These are phyloP conservation scores for Pyropia haitanensis DNA, from an alignment of 23 red algal genomes.

Conservation along the genomic window DNA sequence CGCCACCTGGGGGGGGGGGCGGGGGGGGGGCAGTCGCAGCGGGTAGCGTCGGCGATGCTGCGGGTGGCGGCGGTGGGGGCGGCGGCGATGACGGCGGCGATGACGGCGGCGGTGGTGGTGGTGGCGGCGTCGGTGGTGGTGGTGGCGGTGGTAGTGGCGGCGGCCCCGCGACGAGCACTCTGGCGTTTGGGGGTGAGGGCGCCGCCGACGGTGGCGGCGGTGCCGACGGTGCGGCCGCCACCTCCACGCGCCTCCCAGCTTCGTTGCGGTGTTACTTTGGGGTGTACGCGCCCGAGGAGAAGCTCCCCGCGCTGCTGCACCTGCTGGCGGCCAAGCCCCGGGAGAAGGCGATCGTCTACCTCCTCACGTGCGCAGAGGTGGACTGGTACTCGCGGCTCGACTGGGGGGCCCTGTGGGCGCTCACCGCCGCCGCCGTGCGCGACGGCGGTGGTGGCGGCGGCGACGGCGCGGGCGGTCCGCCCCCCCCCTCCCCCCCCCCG, in stretches of 20 bases:
- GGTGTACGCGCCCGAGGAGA: constrained; percentile 18
- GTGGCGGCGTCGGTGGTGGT: too few relatives aligned
- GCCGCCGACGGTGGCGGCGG: not conserved
- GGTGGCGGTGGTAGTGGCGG: too few relatives aligned
- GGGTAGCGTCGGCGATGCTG: too few relatives aligned
- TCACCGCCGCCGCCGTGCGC: not conserved
- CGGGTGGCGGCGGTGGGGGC: too few relatives aligned
- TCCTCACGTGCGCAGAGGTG: constrained; percentile 64
- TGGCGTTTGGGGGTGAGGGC: too few relatives aligned
- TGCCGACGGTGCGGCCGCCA: not conserved
- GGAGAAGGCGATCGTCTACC: constrained; percentile 69
- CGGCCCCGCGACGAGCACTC: too few relatives aligned
- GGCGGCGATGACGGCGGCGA: too few relatives aligned
- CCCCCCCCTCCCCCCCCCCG: not conserved
- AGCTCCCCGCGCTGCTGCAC: constrained; percentile 25
- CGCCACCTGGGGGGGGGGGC: too few relatives aligned
- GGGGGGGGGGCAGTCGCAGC: too few relatives aligned
- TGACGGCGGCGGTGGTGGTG: too few relatives aligned
- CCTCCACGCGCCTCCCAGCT: constrained; percentile 16
- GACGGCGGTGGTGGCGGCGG: not conserved
- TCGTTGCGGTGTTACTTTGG: constrained; percentile 35
- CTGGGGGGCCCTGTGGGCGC: constrained; percentile 5
- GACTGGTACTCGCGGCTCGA: constrained; percentile 47
- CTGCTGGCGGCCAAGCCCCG: constrained; percentile 22
- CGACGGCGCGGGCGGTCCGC: not conserved